Evolutionary conservation across 768 basidiomycete species (phyloP), one percentile per base, ranked within the genome.

Genomic region (Tephrocybe sp.): DNA sequence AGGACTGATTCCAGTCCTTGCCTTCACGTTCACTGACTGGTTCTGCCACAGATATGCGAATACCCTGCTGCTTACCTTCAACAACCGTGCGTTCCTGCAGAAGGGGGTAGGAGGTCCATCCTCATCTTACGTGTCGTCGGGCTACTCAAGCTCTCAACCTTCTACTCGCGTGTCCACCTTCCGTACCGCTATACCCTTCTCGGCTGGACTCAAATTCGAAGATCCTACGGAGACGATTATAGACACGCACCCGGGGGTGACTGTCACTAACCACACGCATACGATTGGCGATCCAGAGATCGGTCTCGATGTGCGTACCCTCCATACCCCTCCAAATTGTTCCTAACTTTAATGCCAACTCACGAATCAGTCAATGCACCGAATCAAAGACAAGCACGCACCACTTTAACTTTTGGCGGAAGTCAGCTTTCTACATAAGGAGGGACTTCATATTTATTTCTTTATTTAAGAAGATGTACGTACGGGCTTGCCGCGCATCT

Each of bases 41-140:
- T 31, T 26, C 6, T 19, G 19, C 25, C 6, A 21, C 28, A 51
- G 50, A 25, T 51, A 57, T 39, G 47, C 47, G 5, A 57, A 57
- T 27, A 50, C 55, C 13, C 19, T 54, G 4, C 35, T 60, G 30
- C 49, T 51, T 8, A 55, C 56, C 22, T 53, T 57, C 40, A 57
- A 52, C 16, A 56, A 52, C 36, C 55, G 56, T 2, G 41, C 52
- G 28, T 53, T 56, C 40, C 32, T 52, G 22, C 46, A 48, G 24
- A 48, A 48, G 36, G 21, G 38, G 7, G 19, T 39, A 4, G 45
- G 18, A 36, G 36, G 36, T 16, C 45, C 45, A 12, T 38, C 45
- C 18, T 47, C 45, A 5, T 47, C 45, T 30, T 46, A 46, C 26
- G 44, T 46, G 4, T 46, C 44, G 22, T 46, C 44, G n/a, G 34